These are phyloP conservation scores for Citrus hindsii DNA, from an alignment of 345 rosid genomes.

Conservation along the genomic window DNA sequence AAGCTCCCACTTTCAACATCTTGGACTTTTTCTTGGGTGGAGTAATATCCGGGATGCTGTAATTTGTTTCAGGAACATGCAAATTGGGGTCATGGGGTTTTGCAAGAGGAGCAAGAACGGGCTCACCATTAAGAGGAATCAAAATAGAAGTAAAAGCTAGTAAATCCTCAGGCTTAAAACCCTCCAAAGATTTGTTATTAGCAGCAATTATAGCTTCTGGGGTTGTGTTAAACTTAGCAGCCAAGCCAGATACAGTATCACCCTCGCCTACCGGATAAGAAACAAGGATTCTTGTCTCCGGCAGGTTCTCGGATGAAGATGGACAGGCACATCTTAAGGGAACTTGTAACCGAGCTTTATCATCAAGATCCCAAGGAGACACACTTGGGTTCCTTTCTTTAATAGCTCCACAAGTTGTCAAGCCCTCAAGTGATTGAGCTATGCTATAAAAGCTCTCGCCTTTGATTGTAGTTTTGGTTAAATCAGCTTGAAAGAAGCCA, in stretches of 20 bases:
- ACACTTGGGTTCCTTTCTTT: conserved; percentile 47
- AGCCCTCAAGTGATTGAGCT: conserved; percentile 61
- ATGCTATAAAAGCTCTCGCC: conserved; percentile 65
- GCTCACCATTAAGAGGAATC: conserved; percentile 55
- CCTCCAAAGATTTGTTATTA: conserved; percentile 40
- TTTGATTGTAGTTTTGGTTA: conserved; percentile 40
- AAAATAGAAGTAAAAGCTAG: conserved; percentile 48
- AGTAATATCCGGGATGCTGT: conserved; percentile 23
- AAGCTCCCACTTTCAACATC: conserved; percentile 49
- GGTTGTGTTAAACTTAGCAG: conserved; percentile 58
- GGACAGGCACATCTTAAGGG: conserved; percentile 69
- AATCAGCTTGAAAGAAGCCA: conserved; percentile 50
- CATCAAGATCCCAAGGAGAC: conserved; percentile 40
- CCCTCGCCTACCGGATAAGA: conserved; percentile 61
- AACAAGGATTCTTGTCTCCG: conserved; percentile 36
- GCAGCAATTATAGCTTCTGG: conserved; percentile 56
- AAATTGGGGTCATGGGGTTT: conserved; percentile 38
- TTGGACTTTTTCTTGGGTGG: conserved; percentile 30
- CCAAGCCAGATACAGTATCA: conserved; percentile 52
- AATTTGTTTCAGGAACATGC: conserved; percentile 21
- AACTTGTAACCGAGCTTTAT: conserved; percentile 38
- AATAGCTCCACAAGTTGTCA: conserved; percentile 66
- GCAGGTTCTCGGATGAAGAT: conserved; percentile 23
- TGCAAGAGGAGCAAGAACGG: conserved; percentile 30
- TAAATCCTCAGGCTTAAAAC: conserved; percentile 35